A percentile compares a stretch with the other conserved stretches of the same genome.
Evolutionary conservation across 257 asterid genomes (phyloP).

Genomic region (Nicotiana noctiflora): DNA sequence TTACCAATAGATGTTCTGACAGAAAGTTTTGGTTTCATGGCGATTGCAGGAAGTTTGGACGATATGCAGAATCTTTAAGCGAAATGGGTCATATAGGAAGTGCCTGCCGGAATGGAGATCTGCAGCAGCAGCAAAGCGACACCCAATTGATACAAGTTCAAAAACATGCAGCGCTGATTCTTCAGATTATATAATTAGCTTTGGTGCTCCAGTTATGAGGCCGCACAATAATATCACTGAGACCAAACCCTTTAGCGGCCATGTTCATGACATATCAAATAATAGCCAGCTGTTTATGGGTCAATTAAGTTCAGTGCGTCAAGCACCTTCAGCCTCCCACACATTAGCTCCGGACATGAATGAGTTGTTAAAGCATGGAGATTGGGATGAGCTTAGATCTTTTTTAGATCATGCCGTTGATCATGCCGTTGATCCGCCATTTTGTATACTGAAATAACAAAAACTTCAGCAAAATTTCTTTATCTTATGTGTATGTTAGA

Average conservation of each 20-base stretch:
- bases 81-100: constrained; percentile 43
- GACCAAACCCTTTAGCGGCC: constrained; percentile 15
- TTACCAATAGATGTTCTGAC: no score
- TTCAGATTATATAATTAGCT: constrained; percentile 20
- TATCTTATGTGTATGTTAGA: no score
- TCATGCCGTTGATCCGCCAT: not conserved
- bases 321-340: not conserved
- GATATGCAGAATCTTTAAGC: constrained; percentile 69
- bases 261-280: constrained; percentile 4
- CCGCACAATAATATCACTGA: not conserved
- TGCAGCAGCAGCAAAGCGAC: constrained; percentile 16
- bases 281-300: not conserved
- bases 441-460: no score
- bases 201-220: constrained; percentile 2
- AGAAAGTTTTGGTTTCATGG: not conserved
- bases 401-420: constrained; percentile 19
- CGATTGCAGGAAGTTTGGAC: constrained; percentile 89
- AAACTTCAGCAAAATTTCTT: no score
- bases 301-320: constrained; percentile 9
- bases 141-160: constrained; percentile 18
- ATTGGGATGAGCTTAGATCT: constrained; percentile 39
- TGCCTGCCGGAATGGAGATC: constrained; percentile 51
- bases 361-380: constrained; percentile 23
- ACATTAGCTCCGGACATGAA: constrained; percentile 12
- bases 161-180: constrained; percentile 8